Percentiles rank a stretch among this genome's conserved stretches.
Evolutionary conservation across 2,329 filamentous ascomycete species (phyloP).

Genomic region (Raffaelea albimanens): DNA sequence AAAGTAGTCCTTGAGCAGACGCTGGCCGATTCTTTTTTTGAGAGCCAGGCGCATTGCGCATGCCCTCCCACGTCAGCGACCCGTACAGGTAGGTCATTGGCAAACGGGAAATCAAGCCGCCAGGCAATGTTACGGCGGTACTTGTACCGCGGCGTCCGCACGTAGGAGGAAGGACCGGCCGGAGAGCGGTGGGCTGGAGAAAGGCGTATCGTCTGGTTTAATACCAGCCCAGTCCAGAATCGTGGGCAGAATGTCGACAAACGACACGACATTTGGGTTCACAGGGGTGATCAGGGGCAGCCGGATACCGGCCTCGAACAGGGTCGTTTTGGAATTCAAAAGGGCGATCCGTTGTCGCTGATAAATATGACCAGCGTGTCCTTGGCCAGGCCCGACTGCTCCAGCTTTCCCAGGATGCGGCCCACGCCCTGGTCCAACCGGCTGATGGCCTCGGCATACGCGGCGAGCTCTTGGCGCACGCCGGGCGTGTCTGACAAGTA

Average conservation of each 20-base stretch:
- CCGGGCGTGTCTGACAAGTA: constrained; percentile 30
- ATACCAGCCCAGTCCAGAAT: constrained; percentile 28
- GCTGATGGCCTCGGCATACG: constrained; percentile 31
- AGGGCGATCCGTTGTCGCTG: constrained; percentile 39
- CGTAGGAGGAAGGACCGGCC: constrained; percentile 30
- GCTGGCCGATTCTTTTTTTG: constrained; percentile 25
- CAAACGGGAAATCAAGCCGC: constrained; percentile 38
- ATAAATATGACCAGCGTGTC: constrained; percentile 34
- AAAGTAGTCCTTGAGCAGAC: constrained; percentile 31
- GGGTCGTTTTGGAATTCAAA: constrained; percentile 42
- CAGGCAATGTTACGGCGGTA: constrained; percentile 41
- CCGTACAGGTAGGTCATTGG: constrained; percentile 36
- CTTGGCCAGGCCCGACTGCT: constrained; percentile 20
- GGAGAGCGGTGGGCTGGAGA: neutral
- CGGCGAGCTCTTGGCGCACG: constrained; percentile 29
- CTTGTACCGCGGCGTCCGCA: constrained; percentile 32
- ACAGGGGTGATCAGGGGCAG: constrained; percentile 31
- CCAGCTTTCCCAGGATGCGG: constrained; percentile 25
- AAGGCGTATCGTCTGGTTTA: neutral
- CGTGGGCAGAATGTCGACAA: constrained; percentile 35
- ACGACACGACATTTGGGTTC: constrained; percentile 35
- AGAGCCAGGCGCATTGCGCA: constrained; percentile 23
- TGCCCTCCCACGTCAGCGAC: constrained; percentile 31
- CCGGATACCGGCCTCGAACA: constrained; percentile 36
- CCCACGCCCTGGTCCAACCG: constrained; percentile 33